Conservation (phyloP, 257 asterid genomes). For the Gentiana dahurica region DNA sequence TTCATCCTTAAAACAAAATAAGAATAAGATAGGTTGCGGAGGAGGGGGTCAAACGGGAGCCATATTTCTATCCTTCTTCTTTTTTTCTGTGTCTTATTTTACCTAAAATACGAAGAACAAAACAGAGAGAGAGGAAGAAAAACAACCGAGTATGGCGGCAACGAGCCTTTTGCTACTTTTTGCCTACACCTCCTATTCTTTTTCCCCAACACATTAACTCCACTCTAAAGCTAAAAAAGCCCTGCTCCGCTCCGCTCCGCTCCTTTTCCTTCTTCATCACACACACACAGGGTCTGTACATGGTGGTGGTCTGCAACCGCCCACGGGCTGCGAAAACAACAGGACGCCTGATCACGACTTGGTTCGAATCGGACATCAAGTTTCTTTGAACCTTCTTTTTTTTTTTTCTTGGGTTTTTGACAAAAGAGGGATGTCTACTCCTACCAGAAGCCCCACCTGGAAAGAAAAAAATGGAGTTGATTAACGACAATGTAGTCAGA, state of each 20-base stretch:
- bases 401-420: too few relatives aligned
- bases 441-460: too few relatives aligned
- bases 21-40: conserved; percentile 7
- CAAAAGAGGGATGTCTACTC: too few relatives aligned
- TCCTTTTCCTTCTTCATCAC: neutral
- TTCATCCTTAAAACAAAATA: neutral
- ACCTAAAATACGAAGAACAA: neutral
- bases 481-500: too few relatives aligned
- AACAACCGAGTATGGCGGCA: neutral
- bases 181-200: conserved; percentile 9
- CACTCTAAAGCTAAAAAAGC: conserved; percentile 17
- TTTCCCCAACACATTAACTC: conserved; percentile 13
- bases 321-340: too few relatives aligned
- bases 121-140: neutral
- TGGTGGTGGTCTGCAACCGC: too few relatives aligned
- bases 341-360: too few relatives aligned
- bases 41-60: conserved; percentile 28
- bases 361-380: too few relatives aligned
- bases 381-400: too few relatives aligned
- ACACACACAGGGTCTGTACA: too few relatives aligned
- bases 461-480: too few relatives aligned
- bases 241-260: conserved; percentile 13
- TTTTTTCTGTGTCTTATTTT: conserved; percentile 4
- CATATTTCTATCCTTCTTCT: neutral
- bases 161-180: conserved; percentile 25